Evolutionary conservation across 2,329 filamentous ascomycete genomes (phyloP), one percentile per base, ranked within the genome.

Genomic region (Penicillium sp.): DNA sequence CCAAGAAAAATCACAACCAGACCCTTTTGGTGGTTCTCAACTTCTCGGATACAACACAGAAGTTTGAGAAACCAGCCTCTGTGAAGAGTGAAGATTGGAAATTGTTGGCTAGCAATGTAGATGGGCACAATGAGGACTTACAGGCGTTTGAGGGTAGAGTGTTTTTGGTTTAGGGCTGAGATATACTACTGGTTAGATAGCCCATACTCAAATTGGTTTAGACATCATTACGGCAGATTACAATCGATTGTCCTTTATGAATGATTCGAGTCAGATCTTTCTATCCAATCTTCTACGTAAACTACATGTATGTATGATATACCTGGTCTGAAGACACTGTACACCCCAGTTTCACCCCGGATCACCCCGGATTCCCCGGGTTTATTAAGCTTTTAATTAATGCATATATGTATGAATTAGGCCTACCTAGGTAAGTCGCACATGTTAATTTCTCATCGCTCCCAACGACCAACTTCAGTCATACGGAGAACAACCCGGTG

Each of bases 111-210:
- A 50, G 63, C 51, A 69, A 62, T 57, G 62, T 57, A 57, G 61
- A 61, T 1, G 68, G 65, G 8, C 54, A 56, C 19, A 48, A 55
- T 13, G 59, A 67, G 57, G 38, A 67, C 57, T 56, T 76, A 46
- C 45, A 61, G 57, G 60, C 67, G 35, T 76, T 68, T 54, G 73
- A 75, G 54, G 73, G 71, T n/a, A 63, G 73, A 50, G 64, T 75
- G 13, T 73, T 72, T 54, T 48, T 61, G 53, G 47, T 63, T 50
- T 35, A 48, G 35, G 48, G 33, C 45, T 61, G 53, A 31, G 21
- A 35, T 57, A 21, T 46, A 27, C 33, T 46, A 29, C 46, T 13
- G 25, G 17, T n/a, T 42, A 50, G 15, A 46, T 46, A 60, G 21
- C 27, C 25, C 12, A 21, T 42, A 25, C 25, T 41, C 17, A 33